Evolutionary conservation across 2,329 filamentous ascomycete species (phyloP), one percentile per base, ranked within the genome.

Genomic region (Ceratocystis smalleyi): DNA sequence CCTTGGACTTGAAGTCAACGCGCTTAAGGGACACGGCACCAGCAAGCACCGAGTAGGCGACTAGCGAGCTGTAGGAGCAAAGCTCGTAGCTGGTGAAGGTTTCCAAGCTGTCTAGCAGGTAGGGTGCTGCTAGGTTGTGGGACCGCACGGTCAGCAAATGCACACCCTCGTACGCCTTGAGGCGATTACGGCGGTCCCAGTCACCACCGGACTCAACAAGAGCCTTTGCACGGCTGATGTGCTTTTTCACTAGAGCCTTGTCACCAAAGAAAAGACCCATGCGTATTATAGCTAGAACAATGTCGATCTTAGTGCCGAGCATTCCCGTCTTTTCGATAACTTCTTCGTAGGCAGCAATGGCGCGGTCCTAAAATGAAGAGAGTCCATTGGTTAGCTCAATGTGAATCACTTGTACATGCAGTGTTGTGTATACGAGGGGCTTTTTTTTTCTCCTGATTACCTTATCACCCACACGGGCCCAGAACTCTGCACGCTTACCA

Each of bases 21-120:
- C 94, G 88, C 79, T 96, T 96, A 65, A 99, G 83, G 57, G 92
- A 94, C 27, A 97, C 87, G 5, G 91, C 95, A 66, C 94, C 94
- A 43, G 94, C 91, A 43, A 99, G 85, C 24, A 97, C 92, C 1
- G 94, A 91, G 78, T 97, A 99, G 65, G 96, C 86, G 62, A 99
- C 94, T 27, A 99, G 83, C 67, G 84, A 88, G 66, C 91, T 96
- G 79, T 99, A 99, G 69, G 87, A 92, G 84, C 94, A 99, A 61
- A 99, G 84, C 76, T 99, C 94, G 78, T 96, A 96, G 74, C 91
- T 96, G 68, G 94, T 99, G 75, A 99, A 99, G 24, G 94, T 99
- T 32, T 92, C 96, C 69, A 99, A 81, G 72, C 90, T 96, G 79
- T 99, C 94, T 72, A 99, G 89, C 61, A 99, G 86, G 10, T 96